Percentiles rank a stretch among this genome's conserved stretches.
Evolutionary conservation across 148 eudicot species (phyloP).

Genomic region (Euryodendron excelsum): DNA sequence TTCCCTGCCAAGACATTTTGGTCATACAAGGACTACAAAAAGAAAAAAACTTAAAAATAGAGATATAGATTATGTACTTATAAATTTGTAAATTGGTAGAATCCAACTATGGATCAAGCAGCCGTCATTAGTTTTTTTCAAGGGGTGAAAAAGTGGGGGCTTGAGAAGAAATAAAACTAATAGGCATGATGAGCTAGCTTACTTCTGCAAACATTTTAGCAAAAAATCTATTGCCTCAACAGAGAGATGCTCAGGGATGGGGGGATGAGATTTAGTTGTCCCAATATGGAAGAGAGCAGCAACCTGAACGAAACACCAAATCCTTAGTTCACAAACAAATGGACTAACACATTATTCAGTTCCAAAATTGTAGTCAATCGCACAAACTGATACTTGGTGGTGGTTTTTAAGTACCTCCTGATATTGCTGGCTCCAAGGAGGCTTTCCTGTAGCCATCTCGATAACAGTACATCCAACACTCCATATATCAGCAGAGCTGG

Average conservation of each 20-base stretch:
- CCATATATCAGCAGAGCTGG: conserved; percentile 98
- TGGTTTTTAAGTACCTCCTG: conserved; percentile 67
- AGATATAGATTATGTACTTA: neutral
- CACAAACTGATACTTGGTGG: neutral
- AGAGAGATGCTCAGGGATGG: conserved; percentile 85
- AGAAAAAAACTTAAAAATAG: neutral
- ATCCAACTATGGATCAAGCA: neutral
- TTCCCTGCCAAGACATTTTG: conserved; percentile 43
- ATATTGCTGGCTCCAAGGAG: conserved; percentile 97
- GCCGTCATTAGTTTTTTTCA: neutral
- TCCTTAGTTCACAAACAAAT: conserved; percentile 10
- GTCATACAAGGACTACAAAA: conserved; percentile 5
- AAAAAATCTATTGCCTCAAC: conserved; percentile 75
- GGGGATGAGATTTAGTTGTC: conserved; percentile 81
- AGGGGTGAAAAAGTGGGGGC: neutral
- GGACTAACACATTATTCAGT: neutral
- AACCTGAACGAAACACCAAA: conserved; percentile 39
- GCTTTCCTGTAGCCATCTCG: conserved; percentile 99
- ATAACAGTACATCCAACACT: conserved; percentile 98
- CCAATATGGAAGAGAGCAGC: conserved; percentile 82
- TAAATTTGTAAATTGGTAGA: neutral
- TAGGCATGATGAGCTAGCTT: conserved; percentile 19
- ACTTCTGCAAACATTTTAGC: conserved; percentile 75
- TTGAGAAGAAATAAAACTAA: neutral
- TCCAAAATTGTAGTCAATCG: neutral